Conservation (phyloP, 306 rosid genomes). For the Arachis stenosperma region DNA sequence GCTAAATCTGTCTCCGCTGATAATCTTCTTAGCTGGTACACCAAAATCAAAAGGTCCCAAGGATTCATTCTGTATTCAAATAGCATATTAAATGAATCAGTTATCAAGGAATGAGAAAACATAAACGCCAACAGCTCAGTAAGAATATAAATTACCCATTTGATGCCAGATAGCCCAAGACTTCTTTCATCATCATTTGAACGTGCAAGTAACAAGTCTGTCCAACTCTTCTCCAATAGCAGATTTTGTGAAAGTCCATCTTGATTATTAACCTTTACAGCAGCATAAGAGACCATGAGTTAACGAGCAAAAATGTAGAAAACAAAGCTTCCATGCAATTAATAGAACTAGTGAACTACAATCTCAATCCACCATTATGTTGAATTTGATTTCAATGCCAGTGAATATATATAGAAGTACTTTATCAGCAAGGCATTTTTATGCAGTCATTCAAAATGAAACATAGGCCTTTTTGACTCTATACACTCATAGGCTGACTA, state of each 20-base stretch:
- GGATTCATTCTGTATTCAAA: conserved; percentile 63
- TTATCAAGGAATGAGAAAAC: conserved; percentile 4
- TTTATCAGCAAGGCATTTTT: conserved; percentile 24
- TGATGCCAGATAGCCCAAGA: conserved; percentile 83
- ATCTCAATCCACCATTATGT: conserved; percentile 1
- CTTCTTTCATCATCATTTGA: conserved; percentile 68
- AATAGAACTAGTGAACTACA: conserved; percentile 29
- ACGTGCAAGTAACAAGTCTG: conserved; percentile 46
- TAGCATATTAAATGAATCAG: conserved; percentile 31
- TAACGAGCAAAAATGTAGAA: conserved; percentile 5
- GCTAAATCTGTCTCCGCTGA: conserved; percentile 53
- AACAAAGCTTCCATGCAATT: conserved; percentile 28
- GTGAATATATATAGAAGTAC: conserved; percentile 7
- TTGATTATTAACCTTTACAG: conserved; percentile 53
- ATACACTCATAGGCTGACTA: conserved; percentile 9
- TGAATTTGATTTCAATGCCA: conserved; percentile 15
- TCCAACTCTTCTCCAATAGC: conserved; percentile 48
- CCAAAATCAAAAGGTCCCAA: conserved; percentile 90
- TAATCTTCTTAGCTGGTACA: conserved; percentile 56
- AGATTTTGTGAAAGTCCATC: conserved; percentile 47
- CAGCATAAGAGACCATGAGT: conserved; percentile 27
- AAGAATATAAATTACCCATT: conserved; percentile 63
- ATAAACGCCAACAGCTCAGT: background rate
- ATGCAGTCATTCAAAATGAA: conserved; percentile 24
- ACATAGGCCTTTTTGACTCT: background rate